These are phyloP conservation scores for Crithidia fasciculata DNA, from an alignment of 208 protist genomes.

Conservation along the genomic window DNA sequence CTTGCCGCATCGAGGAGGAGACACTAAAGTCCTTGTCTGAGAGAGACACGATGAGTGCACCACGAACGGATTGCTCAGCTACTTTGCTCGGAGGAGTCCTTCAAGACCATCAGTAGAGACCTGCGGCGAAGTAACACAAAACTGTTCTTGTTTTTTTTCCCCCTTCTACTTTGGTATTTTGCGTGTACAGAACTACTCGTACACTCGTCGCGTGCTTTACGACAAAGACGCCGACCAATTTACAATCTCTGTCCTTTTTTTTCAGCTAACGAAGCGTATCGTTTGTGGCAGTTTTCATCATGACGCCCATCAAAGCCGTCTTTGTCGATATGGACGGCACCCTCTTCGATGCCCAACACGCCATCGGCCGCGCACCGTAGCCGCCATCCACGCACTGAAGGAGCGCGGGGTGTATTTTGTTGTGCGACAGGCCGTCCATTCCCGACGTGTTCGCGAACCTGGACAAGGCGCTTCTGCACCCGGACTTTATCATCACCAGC, in stretches of 20 bases:
- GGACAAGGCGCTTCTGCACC: slow-evolving; percentile 35
- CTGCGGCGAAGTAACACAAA: no score
- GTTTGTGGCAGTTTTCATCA: not conserved
- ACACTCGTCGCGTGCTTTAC: no score
- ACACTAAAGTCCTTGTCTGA: no score
- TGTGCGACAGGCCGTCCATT: slow-evolving; percentile 73
- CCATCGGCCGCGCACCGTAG: slow-evolving; percentile 37
- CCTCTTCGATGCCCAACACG: slow-evolving; percentile 46
- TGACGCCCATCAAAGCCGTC: slow-evolving; percentile 40
- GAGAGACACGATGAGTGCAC: no score
- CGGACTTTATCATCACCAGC: slow-evolving; percentile 77
- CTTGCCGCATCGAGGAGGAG: no score
- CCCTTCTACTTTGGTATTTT: not conserved
- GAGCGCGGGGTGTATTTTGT: slow-evolving; percentile 38
- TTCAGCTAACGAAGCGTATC: not conserved
- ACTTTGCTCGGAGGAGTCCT: no score
- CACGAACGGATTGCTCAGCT: no score
- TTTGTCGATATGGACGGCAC: slow-evolving; percentile 76
- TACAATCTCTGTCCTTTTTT: slow-evolving; percentile 6
- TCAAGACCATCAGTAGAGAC: no score
- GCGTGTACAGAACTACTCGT: no score
- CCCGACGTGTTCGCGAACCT: slow-evolving; percentile 70
- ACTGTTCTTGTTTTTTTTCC: no score
- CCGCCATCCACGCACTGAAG: slow-evolving; percentile 39
- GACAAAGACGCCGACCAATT: not conserved